Percentiles rank a stretch among this genome's conserved stretches.
phyloP scores from a whole-genome alignment of 225 moss, liverwort and hornwort species.

The Straminergon stramineum region DNA sequence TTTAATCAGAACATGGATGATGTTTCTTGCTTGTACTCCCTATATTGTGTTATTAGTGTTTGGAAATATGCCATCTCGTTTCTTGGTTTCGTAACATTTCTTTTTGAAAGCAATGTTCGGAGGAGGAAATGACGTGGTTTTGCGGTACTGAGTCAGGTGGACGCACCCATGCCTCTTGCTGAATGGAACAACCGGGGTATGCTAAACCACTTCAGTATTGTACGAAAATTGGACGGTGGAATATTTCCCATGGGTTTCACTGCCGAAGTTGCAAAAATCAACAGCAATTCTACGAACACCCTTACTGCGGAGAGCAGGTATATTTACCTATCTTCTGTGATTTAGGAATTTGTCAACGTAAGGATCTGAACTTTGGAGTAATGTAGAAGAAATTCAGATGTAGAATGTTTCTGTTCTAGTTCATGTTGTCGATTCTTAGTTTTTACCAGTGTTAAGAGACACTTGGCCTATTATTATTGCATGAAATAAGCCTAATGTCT shows the following conservation, averaged over 20 bases:
- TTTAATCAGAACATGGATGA: not conserved
- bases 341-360: not conserved
- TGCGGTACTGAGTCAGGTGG: constrained; percentile 47
- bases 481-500: not conserved
- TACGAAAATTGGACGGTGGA: constrained; percentile 88
- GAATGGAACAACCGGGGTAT: constrained; percentile 92
- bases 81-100: not conserved
- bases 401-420: not conserved
- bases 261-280: constrained; percentile 66
- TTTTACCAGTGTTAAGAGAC: not conserved
- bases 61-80: not conserved
- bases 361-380: not conserved
- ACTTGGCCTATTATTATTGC: not conserved
- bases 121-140: constrained; percentile 3
- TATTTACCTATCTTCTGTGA: not conserved
- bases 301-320: constrained; percentile 83
- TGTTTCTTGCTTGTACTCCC: not conserved
- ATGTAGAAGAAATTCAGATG: not conserved
- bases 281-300: constrained; percentile 47
- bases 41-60: not conserved
- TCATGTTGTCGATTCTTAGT: not conserved
- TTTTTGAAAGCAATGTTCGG: not conserved
- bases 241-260: constrained; percentile 85
- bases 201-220: constrained; percentile 91
- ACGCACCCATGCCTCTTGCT: constrained; percentile 70